Evolutionary conservation across 352 stramenopile genomes (phyloP).

Genomic region (Pythium rishiriense): DNA sequence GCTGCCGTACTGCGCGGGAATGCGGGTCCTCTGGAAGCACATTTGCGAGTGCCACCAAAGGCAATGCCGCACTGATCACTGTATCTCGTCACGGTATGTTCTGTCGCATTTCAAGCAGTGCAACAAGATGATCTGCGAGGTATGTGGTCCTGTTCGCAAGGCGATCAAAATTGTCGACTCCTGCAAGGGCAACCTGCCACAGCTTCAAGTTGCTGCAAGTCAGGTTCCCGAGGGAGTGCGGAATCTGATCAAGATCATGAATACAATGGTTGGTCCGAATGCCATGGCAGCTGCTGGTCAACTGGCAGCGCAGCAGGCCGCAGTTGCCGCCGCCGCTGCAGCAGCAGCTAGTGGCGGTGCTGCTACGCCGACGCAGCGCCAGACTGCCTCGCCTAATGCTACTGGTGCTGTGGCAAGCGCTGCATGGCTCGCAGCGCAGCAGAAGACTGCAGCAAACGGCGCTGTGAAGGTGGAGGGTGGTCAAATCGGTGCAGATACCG

Average conservation of each 20-base stretch:
- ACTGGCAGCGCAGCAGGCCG: slow-evolving; percentile 14
- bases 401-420: slow-evolving; percentile 14
- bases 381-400: slow-evolving; percentile 7
- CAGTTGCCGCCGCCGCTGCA: slow-evolving; percentile 13
- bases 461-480: slow-evolving; percentile 20
- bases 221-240: slow-evolving; percentile 78
- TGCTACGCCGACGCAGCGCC: slow-evolving; percentile 9
- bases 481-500: slow-evolving; percentile 5
- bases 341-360: slow-evolving; percentile 14
- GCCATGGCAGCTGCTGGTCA: slow-evolving; percentile 11
- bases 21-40: slow-evolving; percentile 91
- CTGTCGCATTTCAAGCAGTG: slow-evolving; percentile 91
- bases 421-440: slow-evolving; percentile 27
- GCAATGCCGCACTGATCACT: slow-evolving; percentile 86
- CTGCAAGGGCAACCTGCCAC: slow-evolving; percentile 66
- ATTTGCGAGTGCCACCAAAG: slow-evolving; percentile 89
- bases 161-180: slow-evolving; percentile 89
- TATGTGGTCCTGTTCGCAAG: slow-evolving; percentile 84
- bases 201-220: slow-evolving; percentile 68
- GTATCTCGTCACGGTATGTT: slow-evolving; percentile 87
- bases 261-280: slow-evolving; percentile 49
- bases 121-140: slow-evolving; percentile 91
- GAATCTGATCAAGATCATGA: slow-evolving; percentile 89
- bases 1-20: slow-evolving; percentile 82
- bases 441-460: slow-evolving; percentile 17